Base-by-base conservation (phyloP, 108 stramenopile genomes). In the Cyclotella choctawhatcheeana region DNA sequence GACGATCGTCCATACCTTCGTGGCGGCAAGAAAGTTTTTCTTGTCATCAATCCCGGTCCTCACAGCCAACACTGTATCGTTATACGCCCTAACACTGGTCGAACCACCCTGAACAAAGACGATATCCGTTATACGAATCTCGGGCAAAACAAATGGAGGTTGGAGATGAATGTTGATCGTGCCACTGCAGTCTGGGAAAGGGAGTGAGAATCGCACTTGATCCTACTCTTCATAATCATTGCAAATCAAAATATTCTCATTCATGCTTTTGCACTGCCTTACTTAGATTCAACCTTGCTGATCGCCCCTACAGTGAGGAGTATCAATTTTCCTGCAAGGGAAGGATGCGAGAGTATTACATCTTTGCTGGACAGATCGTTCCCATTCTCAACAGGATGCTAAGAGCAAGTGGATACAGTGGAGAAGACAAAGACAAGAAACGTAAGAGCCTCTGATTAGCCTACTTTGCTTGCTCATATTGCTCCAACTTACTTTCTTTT, bases 311-410 rank as follows among this genome's bases (percentile, higher is more conserved):
- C 3, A 0, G 0, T 18, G 70, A 71, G 33, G 18, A 24, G 0
- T 77, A 77, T 30, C 76, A 77, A 44, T 65, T 64, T 16, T 64
- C 30, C 21, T 70, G 75, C 30, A 32, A 22, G 12, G 75, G 75
- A 0, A 45, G 75, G 5, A 50, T 70, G 14, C 31, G 14, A 17
- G 64, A 45, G 31, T 17, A 26, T 13, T 59, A 10, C 31, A 44
- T 79, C 21, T 69, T 74, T n/a, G 32, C 51, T 16, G 79, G 79
- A n/a, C 20, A 31, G 0, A 55, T 82, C 12, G 63, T 76, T 17
- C 81, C 81, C 3, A 65, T 82, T 18, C 71, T 82, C 51, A 82
- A 67, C 61, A 76, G 72, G 44, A 54, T 82, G 20, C 63, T 82
- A 14, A 47, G 1, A 12, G 59, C 60, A 18, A 3, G 48, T 4